Evolutionary conservation across 352 stramenopile genomes (phyloP).

Genomic region (Pythium grandisporangium): DNA sequence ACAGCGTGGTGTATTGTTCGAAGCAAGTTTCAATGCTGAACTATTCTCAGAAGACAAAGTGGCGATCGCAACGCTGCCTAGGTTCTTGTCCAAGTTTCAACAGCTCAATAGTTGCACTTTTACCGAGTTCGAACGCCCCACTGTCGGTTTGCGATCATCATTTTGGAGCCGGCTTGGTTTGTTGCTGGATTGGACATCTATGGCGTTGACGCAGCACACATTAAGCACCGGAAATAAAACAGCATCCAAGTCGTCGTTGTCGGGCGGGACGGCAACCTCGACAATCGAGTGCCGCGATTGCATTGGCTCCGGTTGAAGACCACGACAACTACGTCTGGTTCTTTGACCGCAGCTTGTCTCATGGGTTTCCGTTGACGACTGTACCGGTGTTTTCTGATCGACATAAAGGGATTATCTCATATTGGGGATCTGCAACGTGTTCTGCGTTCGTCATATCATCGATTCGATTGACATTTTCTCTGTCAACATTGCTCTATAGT

Average conservation of each 20-base stretch:
- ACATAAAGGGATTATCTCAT: constrained; percentile 5
- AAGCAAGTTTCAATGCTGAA: too few relatives aligned
- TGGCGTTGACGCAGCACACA: constrained; percentile 13
- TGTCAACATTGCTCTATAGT: background rate
- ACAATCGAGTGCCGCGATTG: constrained; percentile 11
- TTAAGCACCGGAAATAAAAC: constrained; percentile 20
- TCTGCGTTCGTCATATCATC: constrained; percentile 10
- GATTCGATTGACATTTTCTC: constrained; percentile 2
- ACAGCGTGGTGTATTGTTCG: too few relatives aligned
- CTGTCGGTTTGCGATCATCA: constrained; percentile 7
- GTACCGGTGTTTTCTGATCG: constrained; percentile 13
- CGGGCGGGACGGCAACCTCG: constrained; percentile 12
- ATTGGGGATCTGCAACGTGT: constrained; percentile 6
- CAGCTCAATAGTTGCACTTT: too few relatives aligned
- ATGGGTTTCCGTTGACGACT: constrained; percentile 5
- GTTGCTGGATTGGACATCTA: constrained; percentile 2
- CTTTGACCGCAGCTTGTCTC: constrained; percentile 2
- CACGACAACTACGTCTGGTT: constrained; percentile 14
- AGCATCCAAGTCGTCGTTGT: constrained; percentile 13
- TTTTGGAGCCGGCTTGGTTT: constrained; percentile 6
- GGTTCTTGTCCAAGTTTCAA: too few relatives aligned
- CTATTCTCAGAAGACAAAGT: too few relatives aligned
- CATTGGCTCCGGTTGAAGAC: constrained; percentile 6
- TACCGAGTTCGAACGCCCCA: too few relatives aligned
- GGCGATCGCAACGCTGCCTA: too few relatives aligned